Evolutionary conservation across 108 stramenopile species (phyloP).

Genomic region (Nitzschia sp.): DNA sequence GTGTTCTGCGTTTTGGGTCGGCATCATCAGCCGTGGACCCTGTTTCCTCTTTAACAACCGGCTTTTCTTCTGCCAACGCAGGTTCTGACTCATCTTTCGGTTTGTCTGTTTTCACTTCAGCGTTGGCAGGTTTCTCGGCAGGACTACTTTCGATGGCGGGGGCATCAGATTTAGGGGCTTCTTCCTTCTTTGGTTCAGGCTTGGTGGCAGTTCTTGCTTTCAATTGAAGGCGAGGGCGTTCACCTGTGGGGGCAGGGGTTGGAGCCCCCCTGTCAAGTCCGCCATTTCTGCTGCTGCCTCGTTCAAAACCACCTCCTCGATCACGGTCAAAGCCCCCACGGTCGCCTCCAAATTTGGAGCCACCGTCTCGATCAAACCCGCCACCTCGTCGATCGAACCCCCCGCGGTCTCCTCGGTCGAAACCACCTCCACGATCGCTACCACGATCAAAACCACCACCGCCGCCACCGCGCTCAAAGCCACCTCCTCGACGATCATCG

Average conservation of each 20-base stretch:
- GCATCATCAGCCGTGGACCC: conserved; percentile 18
- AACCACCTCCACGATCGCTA: conserved; percentile 15
- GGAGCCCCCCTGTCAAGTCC: conserved; percentile 32
- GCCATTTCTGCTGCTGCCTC: conserved; percentile 26
- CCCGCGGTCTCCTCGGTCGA: conserved; percentile 10
- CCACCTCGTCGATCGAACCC: conserved; percentile 33
- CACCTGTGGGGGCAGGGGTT: conserved; percentile 1
- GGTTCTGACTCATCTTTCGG: conserved; percentile 10
- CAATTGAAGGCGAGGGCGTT: conserved; percentile 63
- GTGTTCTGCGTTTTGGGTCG: conserved; percentile 45
- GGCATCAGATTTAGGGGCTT: conserved; percentile 8
- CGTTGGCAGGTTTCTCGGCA: conserved; percentile 14
- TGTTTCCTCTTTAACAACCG: conserved; percentile 6
- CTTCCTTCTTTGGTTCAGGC: conserved; percentile 18
- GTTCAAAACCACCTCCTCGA: conserved; percentile 16
- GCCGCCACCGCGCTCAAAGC: conserved; percentile 25
- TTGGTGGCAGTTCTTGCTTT: conserved; percentile 38
- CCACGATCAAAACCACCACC: conserved; percentile 15
- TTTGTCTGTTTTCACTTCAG: not conserved
- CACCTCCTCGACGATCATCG: conserved; percentile 28
- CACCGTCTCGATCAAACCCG: conserved; percentile 25
- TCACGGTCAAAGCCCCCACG: conserved; percentile 26
- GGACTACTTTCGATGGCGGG: not conserved
- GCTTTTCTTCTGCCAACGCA: conserved; percentile 17
- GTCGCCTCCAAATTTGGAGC: conserved; percentile 35